Base-by-base conservation (phyloP, 2,329 filamentous ascomycete species). In the Tothia fuscella region DNA sequence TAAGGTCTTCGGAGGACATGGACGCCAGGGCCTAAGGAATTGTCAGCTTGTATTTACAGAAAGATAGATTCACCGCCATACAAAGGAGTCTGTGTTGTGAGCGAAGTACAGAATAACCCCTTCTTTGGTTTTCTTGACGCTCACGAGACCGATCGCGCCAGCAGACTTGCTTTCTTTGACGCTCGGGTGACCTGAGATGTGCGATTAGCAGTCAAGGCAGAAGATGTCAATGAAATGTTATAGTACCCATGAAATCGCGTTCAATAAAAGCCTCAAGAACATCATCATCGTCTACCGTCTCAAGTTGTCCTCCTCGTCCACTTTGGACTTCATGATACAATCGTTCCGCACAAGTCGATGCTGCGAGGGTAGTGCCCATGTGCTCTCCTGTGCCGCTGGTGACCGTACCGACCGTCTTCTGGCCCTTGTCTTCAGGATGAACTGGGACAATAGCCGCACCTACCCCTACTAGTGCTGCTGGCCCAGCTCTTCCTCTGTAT, bases 361-460 rank as follows among this genome's bases (percentile, higher is more conserved):
- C 88, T 9, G 91, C 89, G 72, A 93, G 81, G 0, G 88, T 93
- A 0, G 89, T 95, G 26, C 87, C 84, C 82, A 98, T 98, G 57
- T 98, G 91, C 62, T 98, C 91, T 36, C 91, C 91, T 3, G 91
- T 98, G 21, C 91, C 91, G 56, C 86, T 94, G 29, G 87, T 93
- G 17, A 95, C 86, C 20, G 80, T 78, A 22, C 86, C 89, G 21
- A 94, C 85, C 34, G 73, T 76, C 6, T 77, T 71, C 34, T 70
- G 66, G 2, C 84, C 76, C 5, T 74, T 66, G 54, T 95, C 88
- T 22, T 75, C 70, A 2, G 74, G 66, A 47, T 87, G 77, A 20
- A 70, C 67, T 2, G 89, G 89, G n/a, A 95, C 74, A 21, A 98
- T 81, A 26, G 85, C 82, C 16, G 87, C 89, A 43, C 91, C 91